These are phyloP conservation scores for Suillus clintonianus DNA, from an alignment of 768 basidiomycete species.

Conservation along the genomic window DNA sequence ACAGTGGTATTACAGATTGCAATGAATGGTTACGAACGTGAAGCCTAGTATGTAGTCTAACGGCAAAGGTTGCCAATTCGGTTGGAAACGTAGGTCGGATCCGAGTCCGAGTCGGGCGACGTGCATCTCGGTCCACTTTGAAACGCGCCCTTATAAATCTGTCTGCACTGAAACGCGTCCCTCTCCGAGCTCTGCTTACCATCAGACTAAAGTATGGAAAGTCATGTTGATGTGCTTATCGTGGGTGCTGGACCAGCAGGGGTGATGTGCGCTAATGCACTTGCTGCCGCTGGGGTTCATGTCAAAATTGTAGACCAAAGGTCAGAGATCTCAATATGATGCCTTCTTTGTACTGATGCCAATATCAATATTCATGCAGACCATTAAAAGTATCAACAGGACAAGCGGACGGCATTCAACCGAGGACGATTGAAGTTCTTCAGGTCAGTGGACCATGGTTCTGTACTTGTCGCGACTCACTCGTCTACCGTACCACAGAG, in stretches of 20 bases:
- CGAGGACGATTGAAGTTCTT: slow-evolving; percentile 54
- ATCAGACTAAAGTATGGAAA: slow-evolving; percentile 20
- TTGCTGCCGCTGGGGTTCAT: slow-evolving; percentile 44
- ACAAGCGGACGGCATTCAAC: slow-evolving; percentile 58
- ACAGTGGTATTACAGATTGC: too few relatives aligned
- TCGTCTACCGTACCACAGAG: slow-evolving; percentile 45
- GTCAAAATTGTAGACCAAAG: slow-evolving; percentile 51
- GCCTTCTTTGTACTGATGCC: neutral
- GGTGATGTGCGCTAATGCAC: slow-evolving; percentile 66
- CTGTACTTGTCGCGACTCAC: neutral
- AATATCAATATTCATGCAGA: slow-evolving; percentile 27
- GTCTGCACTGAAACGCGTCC: too few relatives aligned
- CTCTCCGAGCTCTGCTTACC: neutral
- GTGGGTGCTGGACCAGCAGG: slow-evolving; percentile 57
- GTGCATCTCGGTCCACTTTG: too few relatives aligned
- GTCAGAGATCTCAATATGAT: slow-evolving; percentile 18
- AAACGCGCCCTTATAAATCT: too few relatives aligned
- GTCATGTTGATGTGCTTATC: slow-evolving; percentile 46
- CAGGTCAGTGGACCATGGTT: slow-evolving; percentile 33
- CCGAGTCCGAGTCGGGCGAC: too few relatives aligned
- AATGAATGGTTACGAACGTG: too few relatives aligned
- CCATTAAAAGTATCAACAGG: slow-evolving; percentile 45
- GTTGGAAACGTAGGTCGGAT: too few relatives aligned
- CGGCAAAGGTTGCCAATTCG: too few relatives aligned
- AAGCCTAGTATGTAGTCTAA: too few relatives aligned